These are phyloP conservation scores for Pleurozium schreberi DNA, from an alignment of 225 moss, liverwort and hornwort genomes.

Conservation along the genomic window DNA sequence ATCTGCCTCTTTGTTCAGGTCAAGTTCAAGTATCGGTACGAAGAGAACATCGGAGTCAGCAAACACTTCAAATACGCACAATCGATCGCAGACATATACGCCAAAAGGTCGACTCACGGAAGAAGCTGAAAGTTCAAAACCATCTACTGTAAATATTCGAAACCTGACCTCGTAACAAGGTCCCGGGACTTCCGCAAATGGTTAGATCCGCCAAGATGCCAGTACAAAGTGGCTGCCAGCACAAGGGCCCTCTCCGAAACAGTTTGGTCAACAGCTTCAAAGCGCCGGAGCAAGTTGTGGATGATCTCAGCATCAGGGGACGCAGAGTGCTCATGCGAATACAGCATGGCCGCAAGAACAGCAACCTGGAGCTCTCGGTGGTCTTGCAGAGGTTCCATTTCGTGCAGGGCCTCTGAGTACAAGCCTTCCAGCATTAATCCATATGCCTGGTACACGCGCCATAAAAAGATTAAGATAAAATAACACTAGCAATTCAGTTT, in stretches of 20 bases:
- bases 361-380: constrained; percentile 66
- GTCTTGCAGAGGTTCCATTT: constrained; percentile 42
- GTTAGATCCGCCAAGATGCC: constrained; percentile 44
- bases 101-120: background rate
- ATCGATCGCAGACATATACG: background rate
- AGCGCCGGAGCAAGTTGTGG: constrained; percentile 19
- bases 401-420: constrained; percentile 35
- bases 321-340: constrained; percentile 24
- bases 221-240: constrained; percentile 61
- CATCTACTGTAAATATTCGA: background rate
- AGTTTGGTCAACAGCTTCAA: constrained; percentile 30
- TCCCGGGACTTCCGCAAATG: constrained; percentile 36
- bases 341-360: constrained; percentile 44
- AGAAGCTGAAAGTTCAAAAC: background rate
- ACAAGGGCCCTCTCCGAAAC: constrained; percentile 56
- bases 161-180: constrained; percentile 38
- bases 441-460: constrained; percentile 32
- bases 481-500: background rate
- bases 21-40: background rate
- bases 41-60: background rate
- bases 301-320: constrained; percentile 19
- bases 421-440: constrained; percentile 64
- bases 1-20: background rate
- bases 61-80: background rate
- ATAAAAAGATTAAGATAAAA: background rate